Conservation (phyloP, 2,329 filamentous ascomycete species). For the Paecilomyces sp. region DNA sequence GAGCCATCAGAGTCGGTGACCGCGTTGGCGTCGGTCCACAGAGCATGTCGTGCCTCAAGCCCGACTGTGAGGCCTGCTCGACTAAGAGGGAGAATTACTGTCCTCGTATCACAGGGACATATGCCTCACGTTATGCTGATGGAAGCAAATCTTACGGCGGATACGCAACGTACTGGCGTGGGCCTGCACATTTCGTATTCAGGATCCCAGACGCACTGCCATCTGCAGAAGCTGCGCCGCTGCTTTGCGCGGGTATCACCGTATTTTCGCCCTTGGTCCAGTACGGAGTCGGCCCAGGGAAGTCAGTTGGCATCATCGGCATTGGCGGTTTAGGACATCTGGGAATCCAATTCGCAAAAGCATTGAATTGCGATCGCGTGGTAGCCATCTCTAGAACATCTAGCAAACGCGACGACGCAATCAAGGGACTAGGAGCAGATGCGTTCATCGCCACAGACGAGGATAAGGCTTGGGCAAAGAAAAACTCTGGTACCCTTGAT, state of each 20-base stretch:
- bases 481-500: constrained; percentile 44
- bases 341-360: constrained; percentile 43
- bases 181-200: constrained; percentile 52
- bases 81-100: constrained; percentile 35
- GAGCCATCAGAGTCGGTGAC: constrained; percentile 51
- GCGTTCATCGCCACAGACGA: constrained; percentile 52
- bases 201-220: constrained; percentile 47
- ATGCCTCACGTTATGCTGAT: constrained; percentile 32
- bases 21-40: constrained; percentile 59
- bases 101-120: constrained; percentile 27
- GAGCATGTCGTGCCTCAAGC: constrained; percentile 44
- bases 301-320: constrained; percentile 63
- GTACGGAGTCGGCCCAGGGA: constrained; percentile 62
- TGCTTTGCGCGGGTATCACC: constrained; percentile 73
- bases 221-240: constrained; percentile 53
- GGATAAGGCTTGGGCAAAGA: constrained; percentile 46
- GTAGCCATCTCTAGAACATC: constrained; percentile 48
- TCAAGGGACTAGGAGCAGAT: constrained; percentile 47
- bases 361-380: constrained; percentile 59
- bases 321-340: constrained; percentile 59
- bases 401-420: constrained; percentile 46
- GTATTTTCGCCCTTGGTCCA: constrained; percentile 62
- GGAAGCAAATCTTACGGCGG: constrained; percentile 58
- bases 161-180: constrained; percentile 50
- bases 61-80: constrained; percentile 35